Percentiles rank a stretch among this genome's conserved stretches.
These are phyloP conservation scores for Hyaloscypha bicolor DNA, from an alignment of 495 filamentous ascomycete species.

Conservation along the genomic window DNA sequence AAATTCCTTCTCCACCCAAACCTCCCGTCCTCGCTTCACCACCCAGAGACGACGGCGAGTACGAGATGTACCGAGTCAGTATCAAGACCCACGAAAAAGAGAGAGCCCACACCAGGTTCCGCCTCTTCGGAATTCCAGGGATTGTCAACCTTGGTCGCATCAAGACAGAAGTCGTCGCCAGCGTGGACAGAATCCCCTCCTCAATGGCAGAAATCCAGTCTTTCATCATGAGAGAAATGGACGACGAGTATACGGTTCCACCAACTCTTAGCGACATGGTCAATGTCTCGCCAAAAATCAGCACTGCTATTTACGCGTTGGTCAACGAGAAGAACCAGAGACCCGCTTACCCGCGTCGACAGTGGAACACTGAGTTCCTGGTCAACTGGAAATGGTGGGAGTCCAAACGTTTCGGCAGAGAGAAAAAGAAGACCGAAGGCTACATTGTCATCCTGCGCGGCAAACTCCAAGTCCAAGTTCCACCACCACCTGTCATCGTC, in stretches of 20 bases:
- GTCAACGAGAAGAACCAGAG: not conserved
- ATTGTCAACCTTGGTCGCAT: not conserved
- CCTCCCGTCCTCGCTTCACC: not conserved
- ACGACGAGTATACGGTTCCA: not conserved
- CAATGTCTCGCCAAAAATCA: not conserved
- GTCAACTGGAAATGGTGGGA: not conserved
- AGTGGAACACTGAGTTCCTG: not conserved
- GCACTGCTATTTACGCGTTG: not conserved
- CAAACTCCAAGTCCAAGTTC: not conserved
- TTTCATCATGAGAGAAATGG: not conserved
- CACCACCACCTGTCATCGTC: not conserved
- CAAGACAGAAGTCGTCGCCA: not conserved
- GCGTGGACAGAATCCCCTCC: not conserved
- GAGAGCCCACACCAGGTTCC: not conserved
- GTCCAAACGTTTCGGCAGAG: not conserved
- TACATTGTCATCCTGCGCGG: slow-evolving; percentile 8
- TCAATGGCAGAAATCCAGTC: not conserved
- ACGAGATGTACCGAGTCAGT: slow-evolving; percentile 9
- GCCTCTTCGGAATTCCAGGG: not conserved
- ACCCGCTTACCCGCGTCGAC: not conserved
- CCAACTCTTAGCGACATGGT: not conserved
- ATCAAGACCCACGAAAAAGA: not conserved
- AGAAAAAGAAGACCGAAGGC: not conserved
- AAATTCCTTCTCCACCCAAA: not conserved
- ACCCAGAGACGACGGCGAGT: not conserved